Evolutionary conservation across 805 yeast genomes (phyloP).

Genomic region (Yamadazyma insecticola): DNA sequence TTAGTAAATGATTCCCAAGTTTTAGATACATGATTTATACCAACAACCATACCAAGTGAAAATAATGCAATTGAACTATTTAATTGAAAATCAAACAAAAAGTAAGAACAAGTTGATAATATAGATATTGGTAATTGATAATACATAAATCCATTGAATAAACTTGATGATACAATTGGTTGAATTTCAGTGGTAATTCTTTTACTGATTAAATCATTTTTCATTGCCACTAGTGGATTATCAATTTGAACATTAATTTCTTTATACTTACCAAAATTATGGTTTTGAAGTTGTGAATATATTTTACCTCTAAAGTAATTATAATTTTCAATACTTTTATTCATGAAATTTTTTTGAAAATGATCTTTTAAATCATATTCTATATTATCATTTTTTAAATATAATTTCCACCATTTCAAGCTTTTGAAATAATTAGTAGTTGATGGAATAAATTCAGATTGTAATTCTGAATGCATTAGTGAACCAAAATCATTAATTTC

Average conservation of each 20-base stretch:
- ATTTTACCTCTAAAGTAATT: conserved; percentile 36
- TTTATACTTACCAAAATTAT: conserved; percentile 16
- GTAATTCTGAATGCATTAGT: conserved; percentile 33
- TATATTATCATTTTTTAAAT: conserved; percentile 37
- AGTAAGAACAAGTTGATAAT: conserved; percentile 25
- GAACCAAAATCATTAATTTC: conserved; percentile 25
- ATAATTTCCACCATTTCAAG: conserved; percentile 40
- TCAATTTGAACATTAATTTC: conserved; percentile 6
- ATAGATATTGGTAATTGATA: conserved; percentile 36
- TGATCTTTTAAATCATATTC: conserved; percentile 39
- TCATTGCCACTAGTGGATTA: conserved; percentile 29
- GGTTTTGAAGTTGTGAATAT: conserved; percentile 23
- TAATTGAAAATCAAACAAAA: conserved; percentile 27
- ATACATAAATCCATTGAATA: conserved; percentile 25
- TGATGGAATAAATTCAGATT: conserved; percentile 27
- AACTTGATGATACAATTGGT: conserved; percentile 27
- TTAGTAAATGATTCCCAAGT: conserved; percentile 27
- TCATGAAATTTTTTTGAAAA: conserved; percentile 31
- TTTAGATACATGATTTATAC: conserved; percentile 37
- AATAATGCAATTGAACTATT: conserved; percentile 31
- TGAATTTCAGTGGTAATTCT: conserved; percentile 31
- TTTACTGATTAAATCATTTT: conserved; percentile 23
- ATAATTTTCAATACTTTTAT: conserved; percentile 32
- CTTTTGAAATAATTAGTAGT: conserved; percentile 26
- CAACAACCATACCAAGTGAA: conserved; percentile 35